These are phyloP conservation scores for Fusarium nisikadoi DNA, from an alignment of 2,329 filamentous ascomycete genomes.

Conservation along the genomic window DNA sequence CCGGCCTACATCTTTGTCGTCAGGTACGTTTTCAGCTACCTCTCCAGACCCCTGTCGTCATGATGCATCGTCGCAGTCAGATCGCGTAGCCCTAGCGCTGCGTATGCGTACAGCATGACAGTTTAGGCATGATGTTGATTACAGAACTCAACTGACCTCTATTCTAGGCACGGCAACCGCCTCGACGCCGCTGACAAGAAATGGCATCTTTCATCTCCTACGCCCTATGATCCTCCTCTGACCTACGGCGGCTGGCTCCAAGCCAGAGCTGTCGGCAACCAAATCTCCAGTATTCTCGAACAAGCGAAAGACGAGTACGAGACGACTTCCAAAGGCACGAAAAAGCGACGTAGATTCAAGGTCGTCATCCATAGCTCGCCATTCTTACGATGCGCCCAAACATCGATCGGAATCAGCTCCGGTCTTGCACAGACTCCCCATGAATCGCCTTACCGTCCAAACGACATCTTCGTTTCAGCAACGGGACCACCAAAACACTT, in stretches of 20 bases:
- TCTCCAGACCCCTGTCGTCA: constrained; percentile 39
- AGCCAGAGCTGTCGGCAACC: constrained; percentile 80
- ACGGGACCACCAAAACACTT: constrained; percentile 49
- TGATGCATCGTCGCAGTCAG: constrained; percentile 33
- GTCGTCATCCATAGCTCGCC: constrained; percentile 94
- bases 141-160: constrained; percentile 21
- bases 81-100: constrained; percentile 28
- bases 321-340: constrained; percentile 38
- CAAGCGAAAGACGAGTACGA: constrained; percentile 61
- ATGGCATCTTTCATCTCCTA: constrained; percentile 93
- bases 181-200: constrained; percentile 94
- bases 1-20: constrained; percentile 58
- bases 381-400: constrained; percentile 92
- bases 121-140: neutral
- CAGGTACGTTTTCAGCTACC: constrained; percentile 48
- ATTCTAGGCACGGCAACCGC: constrained; percentile 82
- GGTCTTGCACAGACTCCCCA: constrained; percentile 73
- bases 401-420: constrained; percentile 86
- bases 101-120: constrained; percentile 21
- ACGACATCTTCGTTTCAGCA: constrained; percentile 50
- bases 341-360: constrained; percentile 72
- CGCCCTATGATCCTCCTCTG: constrained; percentile 93
- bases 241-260: constrained; percentile 96
- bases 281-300: constrained; percentile 79
- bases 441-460: constrained; percentile 48